A percentile compares a stretch with the other conserved stretches of the same genome.
phyloP scores from a whole-genome alignment of 257 asterid species.

The Echites panduratus region DNA sequence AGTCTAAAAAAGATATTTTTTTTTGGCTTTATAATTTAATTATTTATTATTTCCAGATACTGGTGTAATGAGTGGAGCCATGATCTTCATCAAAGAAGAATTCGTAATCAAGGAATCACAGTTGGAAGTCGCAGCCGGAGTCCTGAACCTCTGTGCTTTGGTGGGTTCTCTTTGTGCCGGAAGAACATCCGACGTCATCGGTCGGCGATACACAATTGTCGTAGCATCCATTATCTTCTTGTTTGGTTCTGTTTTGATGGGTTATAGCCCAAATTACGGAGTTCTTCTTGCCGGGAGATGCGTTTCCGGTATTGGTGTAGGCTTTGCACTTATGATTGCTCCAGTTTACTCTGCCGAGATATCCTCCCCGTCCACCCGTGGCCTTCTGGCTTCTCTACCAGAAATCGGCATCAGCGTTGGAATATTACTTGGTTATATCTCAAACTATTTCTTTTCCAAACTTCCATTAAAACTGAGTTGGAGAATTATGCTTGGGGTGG shows the following conservation, averaged over 20 bases:
- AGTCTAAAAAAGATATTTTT: too few relatives aligned
- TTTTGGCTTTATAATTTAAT: background rate
- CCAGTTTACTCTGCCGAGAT: constrained; percentile 80
- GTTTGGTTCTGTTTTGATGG: constrained; percentile 64
- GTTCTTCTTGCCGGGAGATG: constrained; percentile 50
- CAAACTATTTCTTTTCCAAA: constrained; percentile 40
- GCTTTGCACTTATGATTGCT: constrained; percentile 83
- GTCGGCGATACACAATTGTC: constrained; percentile 55
- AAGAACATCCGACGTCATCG: constrained; percentile 58
- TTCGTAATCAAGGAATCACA: constrained; percentile 44
- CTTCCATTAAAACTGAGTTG: constrained; percentile 42
- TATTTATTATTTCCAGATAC: constrained; percentile 38
- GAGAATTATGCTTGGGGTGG: constrained; percentile 76
- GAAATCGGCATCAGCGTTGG: constrained; percentile 68
- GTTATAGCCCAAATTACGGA: constrained; percentile 48
- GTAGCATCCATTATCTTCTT: constrained; percentile 54
- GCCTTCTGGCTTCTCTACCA: constrained; percentile 57
- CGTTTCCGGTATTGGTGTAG: constrained; percentile 70
- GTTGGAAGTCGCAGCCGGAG: constrained; percentile 59
- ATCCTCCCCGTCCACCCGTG: constrained; percentile 58
- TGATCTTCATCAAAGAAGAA: constrained; percentile 66
- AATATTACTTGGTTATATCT: constrained; percentile 53
- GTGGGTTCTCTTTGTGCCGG: constrained; percentile 69
- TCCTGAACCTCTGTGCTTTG: constrained; percentile 59
- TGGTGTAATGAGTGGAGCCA: constrained; percentile 85